These are phyloP conservation scores for Sanghuangporus weigelae DNA, from an alignment of 1,284 basidiomycete species.

Conservation along the genomic window DNA sequence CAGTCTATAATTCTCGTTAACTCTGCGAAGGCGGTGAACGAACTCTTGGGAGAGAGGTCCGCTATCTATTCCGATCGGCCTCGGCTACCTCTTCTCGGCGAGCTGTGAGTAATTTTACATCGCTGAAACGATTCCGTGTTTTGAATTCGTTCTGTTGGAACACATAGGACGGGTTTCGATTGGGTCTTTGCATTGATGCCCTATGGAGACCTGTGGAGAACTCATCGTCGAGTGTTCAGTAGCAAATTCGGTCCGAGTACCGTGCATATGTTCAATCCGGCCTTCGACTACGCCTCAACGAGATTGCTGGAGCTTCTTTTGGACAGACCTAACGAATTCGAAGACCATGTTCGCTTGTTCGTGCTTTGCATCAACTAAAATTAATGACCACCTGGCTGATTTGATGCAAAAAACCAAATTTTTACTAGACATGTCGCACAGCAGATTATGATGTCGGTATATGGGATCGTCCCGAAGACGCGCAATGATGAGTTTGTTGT, in stretches of 20 bases:
- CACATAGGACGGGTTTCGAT: constrained; percentile 18
- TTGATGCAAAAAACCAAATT: neutral
- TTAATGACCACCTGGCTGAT: neutral
- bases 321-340: constrained; percentile 21
- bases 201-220: constrained; percentile 27
- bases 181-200: constrained; percentile 24
- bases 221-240: constrained; percentile 23
- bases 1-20: constrained; percentile 33
- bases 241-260: neutral
- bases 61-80: constrained; percentile 35
- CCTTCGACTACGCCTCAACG: constrained; percentile 21
- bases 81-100: constrained; percentile 22
- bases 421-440: neutral
- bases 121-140: neutral
- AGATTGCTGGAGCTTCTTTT: constrained; percentile 22
- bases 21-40: constrained; percentile 29
- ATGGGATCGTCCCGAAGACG: neutral
- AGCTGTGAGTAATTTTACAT: constrained; percentile 20
- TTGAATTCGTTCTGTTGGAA: neutral
- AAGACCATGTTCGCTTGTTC: constrained; percentile 25
- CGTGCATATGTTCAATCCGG: constrained; percentile 27
- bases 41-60: constrained; percentile 36
- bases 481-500: constrained; percentile 1
- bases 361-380: constrained; percentile 12
- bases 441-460: constrained; percentile 1